These are phyloP conservation scores for Henckelia pumila DNA, from an alignment of 257 asterid species.

Conservation along the genomic window DNA sequence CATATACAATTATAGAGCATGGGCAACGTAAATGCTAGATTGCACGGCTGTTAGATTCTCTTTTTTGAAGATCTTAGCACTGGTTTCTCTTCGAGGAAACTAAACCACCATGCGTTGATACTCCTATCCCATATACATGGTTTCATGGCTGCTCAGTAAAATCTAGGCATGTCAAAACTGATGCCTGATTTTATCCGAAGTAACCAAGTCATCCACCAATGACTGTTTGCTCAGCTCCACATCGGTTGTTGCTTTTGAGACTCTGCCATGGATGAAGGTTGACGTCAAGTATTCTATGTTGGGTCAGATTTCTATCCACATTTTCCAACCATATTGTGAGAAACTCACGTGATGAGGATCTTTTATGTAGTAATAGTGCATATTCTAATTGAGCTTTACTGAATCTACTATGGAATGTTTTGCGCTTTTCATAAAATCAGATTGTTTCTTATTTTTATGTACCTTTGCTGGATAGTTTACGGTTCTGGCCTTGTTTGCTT, in stretches of 20 bases:
- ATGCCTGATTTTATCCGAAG: too few relatives aligned
- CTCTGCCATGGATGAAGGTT: not conserved
- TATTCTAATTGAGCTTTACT: not conserved
- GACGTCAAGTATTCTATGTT: too few relatives aligned
- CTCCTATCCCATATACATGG: too few relatives aligned
- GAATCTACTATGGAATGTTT: not conserved
- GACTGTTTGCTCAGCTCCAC: not conserved
- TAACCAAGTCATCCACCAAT: not conserved
- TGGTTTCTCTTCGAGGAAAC: too few relatives aligned
- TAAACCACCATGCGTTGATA: too few relatives aligned
- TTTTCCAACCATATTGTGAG: not conserved
- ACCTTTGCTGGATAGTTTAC: slow-evolving; percentile 1
- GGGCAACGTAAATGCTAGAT: too few relatives aligned
- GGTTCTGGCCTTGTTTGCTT: not conserved
- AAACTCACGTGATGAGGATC: not conserved
- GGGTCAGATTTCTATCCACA: not conserved
- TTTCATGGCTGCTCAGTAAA: too few relatives aligned
- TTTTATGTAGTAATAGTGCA: not conserved
- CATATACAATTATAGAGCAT: too few relatives aligned
- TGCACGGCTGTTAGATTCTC: too few relatives aligned
- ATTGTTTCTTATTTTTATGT: not conserved
- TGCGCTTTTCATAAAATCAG: not conserved
- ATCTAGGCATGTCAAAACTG: too few relatives aligned
- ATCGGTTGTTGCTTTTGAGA: not conserved
- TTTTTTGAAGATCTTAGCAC: too few relatives aligned